Evolutionary conservation across 257 asterid species (phyloP), one percentile per base, ranked within the genome.

Genomic region (Solanum bulbocastanum): DNA sequence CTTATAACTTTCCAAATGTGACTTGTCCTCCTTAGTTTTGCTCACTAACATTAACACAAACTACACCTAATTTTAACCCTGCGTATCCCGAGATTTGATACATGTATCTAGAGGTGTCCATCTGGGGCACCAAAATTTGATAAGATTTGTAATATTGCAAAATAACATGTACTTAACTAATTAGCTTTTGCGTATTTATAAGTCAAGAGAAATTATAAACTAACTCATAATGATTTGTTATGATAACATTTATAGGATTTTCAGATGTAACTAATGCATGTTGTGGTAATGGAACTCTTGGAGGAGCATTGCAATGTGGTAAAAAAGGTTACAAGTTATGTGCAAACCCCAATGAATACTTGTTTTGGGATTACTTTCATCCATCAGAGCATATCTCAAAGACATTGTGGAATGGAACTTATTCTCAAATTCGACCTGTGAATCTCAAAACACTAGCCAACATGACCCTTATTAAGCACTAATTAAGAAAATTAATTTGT

Each of bases 311-410:
- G 8, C 98, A 94, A 65, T 95, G 98, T 83, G 98, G 98, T 39
- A 92, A 84, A 65, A 91, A 91, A 90, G 96, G 94, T 6, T 94
- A 93, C 93, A 92, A 32, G 37, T 46, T 56, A 18, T 56, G 65
- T 56, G 78, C 88, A 7, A 89, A 92, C 15, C 93, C 98, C 1
- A 72, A 90, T 16, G 62, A 89, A 30, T 83, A 88, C 86, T 88
- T 94, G 40, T 95, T 93, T 16, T 95, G 98, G 96, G 98, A 94
- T 89, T 92, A 90, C 87, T 95, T 94, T 32, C 98, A 94, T 83
- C 98, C 98, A 1, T 89, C 98, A 0, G 96, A 95, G 35, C 90
- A 86, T 3, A 46, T 93, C 32, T 85, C 94, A 1, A 91, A 94
- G 90, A 91, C 93, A 60, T 86, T 95, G 73, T 95, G 98, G 98